These are phyloP conservation scores for Lichtheimia ramosa DNA, from an alignment of 371 early-diverging fungal genomes.

Conservation along the genomic window DNA sequence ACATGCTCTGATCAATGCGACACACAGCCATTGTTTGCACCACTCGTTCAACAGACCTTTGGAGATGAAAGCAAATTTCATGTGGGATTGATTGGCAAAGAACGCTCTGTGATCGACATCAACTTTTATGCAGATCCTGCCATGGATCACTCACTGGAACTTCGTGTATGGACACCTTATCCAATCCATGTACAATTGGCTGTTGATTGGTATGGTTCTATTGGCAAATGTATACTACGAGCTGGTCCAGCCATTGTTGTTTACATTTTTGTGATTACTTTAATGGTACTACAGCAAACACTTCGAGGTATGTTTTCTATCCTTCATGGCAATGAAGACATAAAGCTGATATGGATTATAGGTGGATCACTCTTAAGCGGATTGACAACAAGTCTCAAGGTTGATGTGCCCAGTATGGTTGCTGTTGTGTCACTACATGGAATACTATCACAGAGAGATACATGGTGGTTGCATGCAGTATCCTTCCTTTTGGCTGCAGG, in stretches of 20 bases:
- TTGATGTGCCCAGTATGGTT: no score
- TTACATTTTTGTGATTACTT: slow-evolving; percentile 13
- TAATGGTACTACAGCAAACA: background rate
- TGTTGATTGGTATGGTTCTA: slow-evolving; percentile 74
- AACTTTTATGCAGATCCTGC: slow-evolving; percentile 25
- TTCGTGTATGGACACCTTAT: slow-evolving; percentile 63
- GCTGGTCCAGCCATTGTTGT: slow-evolving; percentile 53
- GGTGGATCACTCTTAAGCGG: no score
- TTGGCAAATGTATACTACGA: slow-evolving; percentile 67
- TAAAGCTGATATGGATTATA: no score
- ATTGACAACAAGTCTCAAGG: no score
- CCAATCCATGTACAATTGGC: slow-evolving; percentile 43
- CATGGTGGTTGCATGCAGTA: slow-evolving; percentile 53
- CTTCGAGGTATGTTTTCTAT: background rate
- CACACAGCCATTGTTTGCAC: slow-evolving; percentile 40
- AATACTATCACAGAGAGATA: no score
- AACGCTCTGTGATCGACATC: slow-evolving; percentile 12
- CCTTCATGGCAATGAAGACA: no score
- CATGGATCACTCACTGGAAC: slow-evolving; percentile 26
- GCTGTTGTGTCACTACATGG: no score
- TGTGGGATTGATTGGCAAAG: slow-evolving; percentile 2
- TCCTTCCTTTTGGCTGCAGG: slow-evolving; percentile 67
- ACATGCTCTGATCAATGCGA: background rate
- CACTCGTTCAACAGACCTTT: slow-evolving; percentile 68
- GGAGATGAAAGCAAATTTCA: slow-evolving; percentile 45